Evolutionary conservation across 2,329 filamentous ascomycete species (phyloP).

Genomic region (Aplosporella prunicola): DNA sequence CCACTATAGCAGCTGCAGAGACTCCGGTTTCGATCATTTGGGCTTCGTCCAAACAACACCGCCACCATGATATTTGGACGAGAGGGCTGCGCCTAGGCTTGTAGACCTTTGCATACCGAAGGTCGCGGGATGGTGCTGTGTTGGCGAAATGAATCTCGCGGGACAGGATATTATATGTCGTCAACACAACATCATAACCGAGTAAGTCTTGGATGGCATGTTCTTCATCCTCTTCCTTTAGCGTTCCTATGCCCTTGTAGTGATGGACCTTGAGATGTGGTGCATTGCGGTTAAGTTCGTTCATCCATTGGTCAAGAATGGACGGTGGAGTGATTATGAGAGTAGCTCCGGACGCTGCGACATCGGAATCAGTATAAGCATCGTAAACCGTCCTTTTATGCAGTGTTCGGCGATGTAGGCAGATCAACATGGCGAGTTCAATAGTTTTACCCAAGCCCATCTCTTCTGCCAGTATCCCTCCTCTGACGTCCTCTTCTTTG

Average conservation of each 20-base stretch:
- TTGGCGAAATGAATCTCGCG: slow-evolving; percentile 70
- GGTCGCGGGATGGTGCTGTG: slow-evolving; percentile 59
- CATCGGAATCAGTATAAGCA: slow-evolving; percentile 31
- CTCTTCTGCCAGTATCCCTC: slow-evolving; percentile 67
- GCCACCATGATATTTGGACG: slow-evolving; percentile 78
- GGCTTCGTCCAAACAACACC: slow-evolving; percentile 63
- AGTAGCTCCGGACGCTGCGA: slow-evolving; percentile 47
- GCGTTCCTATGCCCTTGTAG: slow-evolving; percentile 39
- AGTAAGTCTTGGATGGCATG: slow-evolving; percentile 39
- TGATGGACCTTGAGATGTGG: slow-evolving; percentile 46
- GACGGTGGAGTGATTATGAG: slow-evolving; percentile 54
- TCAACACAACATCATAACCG: slow-evolving; percentile 49
- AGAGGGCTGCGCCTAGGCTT: slow-evolving; percentile 62
- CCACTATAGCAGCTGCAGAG: slow-evolving; percentile 71
- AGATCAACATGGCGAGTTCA: slow-evolving; percentile 63
- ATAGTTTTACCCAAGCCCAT: slow-evolving; percentile 79
- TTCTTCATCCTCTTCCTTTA: slow-evolving; percentile 25
- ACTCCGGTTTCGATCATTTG: slow-evolving; percentile 92
- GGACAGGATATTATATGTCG: slow-evolving; percentile 61
- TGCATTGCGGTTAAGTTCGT: slow-evolving; percentile 49
- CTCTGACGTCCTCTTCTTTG: slow-evolving; percentile 34
- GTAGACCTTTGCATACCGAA: slow-evolving; percentile 56
- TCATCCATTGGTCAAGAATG: slow-evolving; percentile 54
- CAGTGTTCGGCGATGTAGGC: slow-evolving; percentile 45
- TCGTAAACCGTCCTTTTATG: slow-evolving; percentile 24